Conservation (phyloP, 345 rosid species). For the Garcia nutans region DNA sequence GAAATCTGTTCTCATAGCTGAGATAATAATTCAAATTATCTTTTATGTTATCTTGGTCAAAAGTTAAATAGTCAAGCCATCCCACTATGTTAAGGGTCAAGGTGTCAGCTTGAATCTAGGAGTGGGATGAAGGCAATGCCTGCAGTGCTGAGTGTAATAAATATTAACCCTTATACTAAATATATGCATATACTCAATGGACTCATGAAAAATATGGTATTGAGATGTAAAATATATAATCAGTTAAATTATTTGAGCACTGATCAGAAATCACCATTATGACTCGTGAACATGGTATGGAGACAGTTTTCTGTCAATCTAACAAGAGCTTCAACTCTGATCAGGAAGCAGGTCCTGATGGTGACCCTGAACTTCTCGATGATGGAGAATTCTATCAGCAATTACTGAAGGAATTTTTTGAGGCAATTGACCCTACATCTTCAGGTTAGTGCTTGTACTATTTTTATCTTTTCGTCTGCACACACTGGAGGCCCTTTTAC, state of each 20-base stretch:
- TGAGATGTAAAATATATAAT: no score
- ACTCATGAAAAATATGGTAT: no score
- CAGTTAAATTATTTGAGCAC: no score
- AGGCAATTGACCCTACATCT: constrained; percentile 66
- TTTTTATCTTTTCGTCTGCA: constrained; percentile 1
- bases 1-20: background rate
- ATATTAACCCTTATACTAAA: background rate
- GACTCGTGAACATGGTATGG: background rate
- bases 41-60: background rate
- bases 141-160: background rate
- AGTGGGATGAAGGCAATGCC: background rate
- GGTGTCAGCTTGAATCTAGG: background rate
- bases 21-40: background rate
- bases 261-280: background rate
- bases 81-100: background rate
- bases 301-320: background rate
- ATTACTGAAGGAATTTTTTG: constrained; percentile 77
- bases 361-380: constrained; percentile 85
- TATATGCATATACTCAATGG: background rate
- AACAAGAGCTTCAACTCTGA: background rate
- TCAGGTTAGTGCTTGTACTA: constrained; percentile 40
- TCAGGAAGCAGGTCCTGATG: constrained; percentile 58
- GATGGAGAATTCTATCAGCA: constrained; percentile 91
- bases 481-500: background rate
- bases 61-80: background rate